A percentile compares a stretch with the other conserved stretches of the same genome.
These are phyloP conservation scores for Thalassiosira profunda DNA, from an alignment of 108 stramenopile species.

Conservation along the genomic window DNA sequence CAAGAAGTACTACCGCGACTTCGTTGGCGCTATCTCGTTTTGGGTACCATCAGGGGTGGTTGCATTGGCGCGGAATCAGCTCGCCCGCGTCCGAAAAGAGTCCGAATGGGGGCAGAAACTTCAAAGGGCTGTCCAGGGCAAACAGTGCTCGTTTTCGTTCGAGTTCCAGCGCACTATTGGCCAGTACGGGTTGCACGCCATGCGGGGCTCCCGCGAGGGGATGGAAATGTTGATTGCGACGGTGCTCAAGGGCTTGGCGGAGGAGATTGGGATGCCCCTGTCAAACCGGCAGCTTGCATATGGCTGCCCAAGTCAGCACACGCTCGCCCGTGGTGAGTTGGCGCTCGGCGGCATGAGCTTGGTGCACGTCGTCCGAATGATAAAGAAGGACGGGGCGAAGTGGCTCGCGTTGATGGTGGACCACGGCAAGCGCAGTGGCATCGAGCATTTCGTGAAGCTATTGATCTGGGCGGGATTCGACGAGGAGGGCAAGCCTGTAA, in stretches of 20 bases:
- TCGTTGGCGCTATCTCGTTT: neutral
- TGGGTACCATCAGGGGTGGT: neutral
- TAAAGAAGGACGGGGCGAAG: neutral
- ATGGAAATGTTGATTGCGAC: neutral
- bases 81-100: neutral
- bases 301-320: neutral
- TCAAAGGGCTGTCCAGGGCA: neutral
- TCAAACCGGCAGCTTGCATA: neutral
- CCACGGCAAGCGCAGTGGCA: conserved; percentile 21
- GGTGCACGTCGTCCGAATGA: neutral
- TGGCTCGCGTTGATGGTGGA: conserved; percentile 5
- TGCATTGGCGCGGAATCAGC: neutral
- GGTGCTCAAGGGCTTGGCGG: neutral
- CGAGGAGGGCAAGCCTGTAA: neutral
- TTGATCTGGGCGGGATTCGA: neutral
- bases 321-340: neutral
- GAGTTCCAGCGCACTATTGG: neutral
- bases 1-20: neutral
- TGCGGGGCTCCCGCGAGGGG: neutral
- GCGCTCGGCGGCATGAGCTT: neutral
- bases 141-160: neutral
- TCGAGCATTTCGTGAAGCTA: conserved; percentile 20
- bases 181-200: neutral
- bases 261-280: neutral
- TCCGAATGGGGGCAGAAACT: neutral